Evolutionary conservation across 78 protist genomes (phyloP), one percentile per base, ranked within the genome.

Genomic region (Thecamonas trahens): DNA sequence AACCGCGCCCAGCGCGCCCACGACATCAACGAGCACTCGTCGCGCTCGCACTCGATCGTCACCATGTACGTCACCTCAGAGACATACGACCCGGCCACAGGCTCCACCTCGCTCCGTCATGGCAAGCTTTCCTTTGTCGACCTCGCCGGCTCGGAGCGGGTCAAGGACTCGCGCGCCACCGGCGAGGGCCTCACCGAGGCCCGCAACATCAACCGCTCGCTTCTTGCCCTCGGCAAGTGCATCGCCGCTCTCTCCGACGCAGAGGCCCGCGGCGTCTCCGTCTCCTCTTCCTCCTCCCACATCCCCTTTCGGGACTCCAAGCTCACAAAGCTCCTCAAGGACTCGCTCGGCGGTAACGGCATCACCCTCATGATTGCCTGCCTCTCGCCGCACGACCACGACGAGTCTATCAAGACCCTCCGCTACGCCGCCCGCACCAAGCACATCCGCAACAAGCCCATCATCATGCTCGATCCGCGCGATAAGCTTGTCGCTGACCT

Each of bases 231-330:
- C 9, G 73, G 78, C 6, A n/a, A 55, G 38, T 65, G 67, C 74
- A 81, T 81, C 52, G 13, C 72, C 1, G 71, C 87, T 9, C 71
- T 81, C n/a, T 55, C 13, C 50, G 50, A 69, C 34, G 7, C 52
- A 26, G 2, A 32, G 34, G 45, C 26, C 38, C 37, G 58, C 18
- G 31, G 3, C n/a, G 82, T n/a, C n/a, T n/a, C n/a, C n/a, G n/a
- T n/a, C n/a, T n/a, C n/a, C n/a, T n/a, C n/a, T n/a, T n/a, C n/a
- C n/a, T n/a, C n/a, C n/a, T n/a, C 64, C 3, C 84, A 55, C 70
- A 66, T 83, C 13, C 89, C 89, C 13, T 83, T 68, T 61, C 52
- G 79, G 14, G 89, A 83, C 45, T 72, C 83, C 31, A 74, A 61
- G 72, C 69, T 84, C 14, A 84, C 89, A 11, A 49, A 42, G 75